A percentile compares a stretch with the other conserved stretches of the same genome.
Evolutionary conservation across 2,329 filamentous ascomycete species (phyloP).

Genomic region (Colletotrichum lindemuthianum): DNA sequence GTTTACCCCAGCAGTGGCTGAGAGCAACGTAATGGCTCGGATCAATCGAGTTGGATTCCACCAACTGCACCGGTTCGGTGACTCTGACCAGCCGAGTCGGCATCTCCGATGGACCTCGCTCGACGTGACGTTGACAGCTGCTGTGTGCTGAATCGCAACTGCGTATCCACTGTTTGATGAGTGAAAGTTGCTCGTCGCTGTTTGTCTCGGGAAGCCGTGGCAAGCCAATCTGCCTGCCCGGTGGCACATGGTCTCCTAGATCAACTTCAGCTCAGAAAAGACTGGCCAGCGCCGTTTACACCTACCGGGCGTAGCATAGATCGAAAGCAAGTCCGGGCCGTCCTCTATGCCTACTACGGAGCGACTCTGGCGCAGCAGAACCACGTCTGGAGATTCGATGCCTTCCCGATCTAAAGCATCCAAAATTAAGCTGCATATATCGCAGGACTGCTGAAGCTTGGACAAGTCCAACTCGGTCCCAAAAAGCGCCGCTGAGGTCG

Average conservation of each 20-base stretch:
- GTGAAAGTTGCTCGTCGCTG: slow-evolving; percentile 10
- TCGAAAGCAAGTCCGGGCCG: slow-evolving; percentile 15
- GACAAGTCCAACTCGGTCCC: neutral
- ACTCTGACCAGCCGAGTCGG: slow-evolving; percentile 21
- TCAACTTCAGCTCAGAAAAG: neutral
- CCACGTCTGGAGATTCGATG: neutral
- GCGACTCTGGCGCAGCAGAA: neutral
- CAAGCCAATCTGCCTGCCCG: neutral
- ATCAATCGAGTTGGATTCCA: neutral
- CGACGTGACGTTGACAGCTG: neutral
- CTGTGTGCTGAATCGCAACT: slow-evolving; percentile 11
- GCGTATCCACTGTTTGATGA: slow-evolving; percentile 17
- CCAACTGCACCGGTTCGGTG: neutral
- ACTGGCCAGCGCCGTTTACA: neutral
- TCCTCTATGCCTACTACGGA: neutral
- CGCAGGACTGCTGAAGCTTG: neutral
- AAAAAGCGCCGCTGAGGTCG: neutral
- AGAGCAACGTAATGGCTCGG: slow-evolving; percentile 28
- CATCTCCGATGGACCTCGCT: neutral
- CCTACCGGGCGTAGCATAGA: slow-evolving; percentile 18
- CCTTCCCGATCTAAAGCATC: neutral
- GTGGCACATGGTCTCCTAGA: neutral
- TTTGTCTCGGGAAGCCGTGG: neutral
- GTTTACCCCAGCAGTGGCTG: slow-evolving; percentile 39
- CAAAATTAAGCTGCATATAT: slow-evolving; percentile 3